phyloP scores from a whole-genome alignment of 306 rosid species.

The Pueraria montana region DNA sequence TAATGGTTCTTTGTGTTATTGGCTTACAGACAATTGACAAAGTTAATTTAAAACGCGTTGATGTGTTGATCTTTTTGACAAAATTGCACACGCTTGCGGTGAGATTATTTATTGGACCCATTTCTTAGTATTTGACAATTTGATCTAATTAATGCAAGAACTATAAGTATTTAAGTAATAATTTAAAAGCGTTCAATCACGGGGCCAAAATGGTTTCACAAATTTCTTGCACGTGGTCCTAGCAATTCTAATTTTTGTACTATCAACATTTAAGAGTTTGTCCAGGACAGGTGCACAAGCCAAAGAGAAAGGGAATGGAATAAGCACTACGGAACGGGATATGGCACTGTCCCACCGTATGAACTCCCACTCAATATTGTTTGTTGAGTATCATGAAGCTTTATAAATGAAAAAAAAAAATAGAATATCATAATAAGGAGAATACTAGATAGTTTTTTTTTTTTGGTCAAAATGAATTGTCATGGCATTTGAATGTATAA shows the following conservation, averaged over 20 bases:
- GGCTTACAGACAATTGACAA: neutral
- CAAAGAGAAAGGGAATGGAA: conserved; percentile 4
- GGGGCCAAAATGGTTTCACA: conserved; percentile 32
- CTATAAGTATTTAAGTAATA: too few species aligned
- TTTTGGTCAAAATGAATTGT: neutral
- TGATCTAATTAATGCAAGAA: neutral
- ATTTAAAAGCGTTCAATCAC: conserved; percentile 3
- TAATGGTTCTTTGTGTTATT: conserved; percentile 18
- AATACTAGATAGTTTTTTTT: neutral
- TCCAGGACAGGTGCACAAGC: conserved; percentile 5
- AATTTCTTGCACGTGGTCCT: conserved; percentile 34
- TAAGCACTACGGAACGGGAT: neutral
- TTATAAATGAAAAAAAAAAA: too few species aligned
- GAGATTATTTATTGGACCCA: conserved; percentile 39
- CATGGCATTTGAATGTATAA: neutral
- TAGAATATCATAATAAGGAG: neutral
- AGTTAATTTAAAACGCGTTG: conserved; percentile 15
- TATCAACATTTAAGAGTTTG: conserved; percentile 11
- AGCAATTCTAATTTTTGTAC: conserved; percentile 23
- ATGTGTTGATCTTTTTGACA: conserved; percentile 53
- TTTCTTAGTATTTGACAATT: conserved; percentile 16
- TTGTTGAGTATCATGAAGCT: neutral
- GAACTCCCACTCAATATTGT: neutral
- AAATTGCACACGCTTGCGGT: conserved; percentile 46
- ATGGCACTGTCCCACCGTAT: neutral